Base-by-base conservation (phyloP, 192 early-diverging fungal genomes). In the Gonapodya prolifera region DNA sequence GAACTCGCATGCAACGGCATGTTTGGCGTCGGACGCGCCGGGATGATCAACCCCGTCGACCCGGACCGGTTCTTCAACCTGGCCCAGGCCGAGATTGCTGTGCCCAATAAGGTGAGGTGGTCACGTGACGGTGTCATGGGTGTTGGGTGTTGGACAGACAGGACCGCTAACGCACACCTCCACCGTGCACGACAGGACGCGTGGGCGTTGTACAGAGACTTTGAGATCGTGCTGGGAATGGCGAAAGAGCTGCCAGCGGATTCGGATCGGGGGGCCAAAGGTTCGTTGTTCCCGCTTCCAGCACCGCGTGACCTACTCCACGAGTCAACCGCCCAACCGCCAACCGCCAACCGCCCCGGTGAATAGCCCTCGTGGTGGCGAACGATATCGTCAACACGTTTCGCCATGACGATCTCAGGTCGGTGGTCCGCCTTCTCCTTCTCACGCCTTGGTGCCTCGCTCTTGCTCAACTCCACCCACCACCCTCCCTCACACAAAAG, bases 1-100 rank as follows among this genome's bases (percentile, higher is more conserved):
- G 98, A 98, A 78, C 90, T 95, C 73, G 95, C 93, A 0, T 95
- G 94, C 80, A 98, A 98, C 80, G 91, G 91, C 32, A 86, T 98
- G 90, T 96, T 97, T 86, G 96, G 97, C 29, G 85, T 85, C 35
- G 94, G 92, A 30, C 81, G 85, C 23, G 84, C 82, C 80, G 87
- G 86, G 0, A 30, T 85, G 61, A 93, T 92, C 75, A 83, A 85
- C 2, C 88, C 94, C 0, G 94, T 94, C 0, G 83, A 92, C 32
- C 83, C 87, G 2, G 82, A 94, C 79, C 82, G 88, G 2, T 74
- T 78, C 34, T 99, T 90, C 78, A 70, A 31, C 2, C 83, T 99
- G 8, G 34, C 79, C 30, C 79, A 85, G 70, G 45, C 18, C 16
- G 71, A 73, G 71, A 2, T 73, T 2, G 8, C 2, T 8, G 71